Evolutionary conservation across 2,329 filamentous ascomycete genomes (phyloP), one percentile per base, ranked within the genome.

Genomic region (Pezicula rhizophila): DNA sequence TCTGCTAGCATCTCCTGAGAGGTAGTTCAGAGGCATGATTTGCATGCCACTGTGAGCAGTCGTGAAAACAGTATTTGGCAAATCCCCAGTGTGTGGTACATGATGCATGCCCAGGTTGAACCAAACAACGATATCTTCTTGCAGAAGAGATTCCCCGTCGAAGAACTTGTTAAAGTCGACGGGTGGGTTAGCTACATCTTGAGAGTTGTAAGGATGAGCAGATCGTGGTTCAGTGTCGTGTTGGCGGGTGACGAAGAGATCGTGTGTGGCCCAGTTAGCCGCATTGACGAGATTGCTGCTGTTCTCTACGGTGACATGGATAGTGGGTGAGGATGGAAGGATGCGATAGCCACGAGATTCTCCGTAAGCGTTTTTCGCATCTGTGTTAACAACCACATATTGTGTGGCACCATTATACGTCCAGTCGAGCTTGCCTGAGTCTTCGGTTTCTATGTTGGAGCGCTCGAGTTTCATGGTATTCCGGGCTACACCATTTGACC

Each of bases 61-160:
- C 14, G 70, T 74, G 60, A 72, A 70, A 45, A 48, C 40, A 26
- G 77, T 79, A 56, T 77, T 78, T 15, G 76, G 77, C 11, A 79
- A 59, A 54, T 78, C 75, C 17, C 69, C 70, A 2, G 75, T 73
- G 55, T 77, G 71, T 8, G 77, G 74, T n/a, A 79, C 62, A 57
- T 81, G 78, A 56, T 81, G 76, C 72, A 77, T 80, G 14, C 78
- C 78, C 7, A 77, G 57, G 49, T 76, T 80, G 50, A 80, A 68
- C 70, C 73, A 80, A 11, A 79, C 46, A 2, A 79, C 75, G 10
- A 56, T 23, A 47, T 74, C 72, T 57, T 73, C 69, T 47, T 75
- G 66, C 37, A 62, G 56, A 3, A 74, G 57, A 8, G 53, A 62
- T 56, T 76, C 69, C 41, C 64, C 67, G 50, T 75, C 61, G 33